Evolutionary conservation across 495 filamentous ascomycete species (phyloP).

Genomic region (Viridothelium virens): DNA sequence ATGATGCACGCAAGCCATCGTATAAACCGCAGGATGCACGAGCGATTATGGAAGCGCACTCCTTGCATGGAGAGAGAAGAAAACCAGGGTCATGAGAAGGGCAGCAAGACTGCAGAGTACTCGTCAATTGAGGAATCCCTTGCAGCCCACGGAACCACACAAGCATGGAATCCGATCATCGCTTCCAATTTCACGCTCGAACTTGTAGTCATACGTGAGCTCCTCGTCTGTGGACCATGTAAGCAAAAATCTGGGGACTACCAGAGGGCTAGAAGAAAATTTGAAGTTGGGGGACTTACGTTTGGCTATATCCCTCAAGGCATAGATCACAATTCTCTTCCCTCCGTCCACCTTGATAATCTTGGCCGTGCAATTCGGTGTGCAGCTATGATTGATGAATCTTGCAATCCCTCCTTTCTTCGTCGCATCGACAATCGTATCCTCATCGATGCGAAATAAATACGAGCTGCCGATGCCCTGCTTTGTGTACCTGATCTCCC

Average conservation of each 20-base stretch:
- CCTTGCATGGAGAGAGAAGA: background rate
- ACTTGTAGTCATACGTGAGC: slow-evolving; percentile 99
- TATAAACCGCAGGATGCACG: background rate
- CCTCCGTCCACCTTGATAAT: slow-evolving; percentile 99
- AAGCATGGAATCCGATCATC: slow-evolving; percentile 94
- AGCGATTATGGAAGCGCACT: background rate
- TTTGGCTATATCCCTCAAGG: slow-evolving; percentile 83
- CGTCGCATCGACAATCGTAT: slow-evolving; percentile 93
- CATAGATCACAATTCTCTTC: slow-evolving; percentile 98
- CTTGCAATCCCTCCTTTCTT: slow-evolving; percentile 96
- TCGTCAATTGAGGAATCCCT: slow-evolving; percentile 91
- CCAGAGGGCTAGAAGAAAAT: background rate
- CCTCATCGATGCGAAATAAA: slow-evolving; percentile 96
- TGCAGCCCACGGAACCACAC: slow-evolving; percentile 90
- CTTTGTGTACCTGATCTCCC: slow-evolving; percentile 84
- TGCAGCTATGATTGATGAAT: slow-evolving; percentile 99
- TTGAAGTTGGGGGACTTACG: slow-evolving; percentile 52
- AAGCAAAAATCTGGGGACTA: slow-evolving; percentile 8
- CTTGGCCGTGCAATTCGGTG: slow-evolving; percentile 96
- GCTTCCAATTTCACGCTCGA: slow-evolving; percentile 91
- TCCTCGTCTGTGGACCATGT: slow-evolving; percentile 68
- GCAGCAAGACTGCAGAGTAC: background rate
- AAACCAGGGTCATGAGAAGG: background rate
- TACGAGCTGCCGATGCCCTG: slow-evolving; percentile 97
- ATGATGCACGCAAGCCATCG: background rate